phyloP scores from a whole-genome alignment of 305 asterid genomes.

The Withania somnifera region DNA sequence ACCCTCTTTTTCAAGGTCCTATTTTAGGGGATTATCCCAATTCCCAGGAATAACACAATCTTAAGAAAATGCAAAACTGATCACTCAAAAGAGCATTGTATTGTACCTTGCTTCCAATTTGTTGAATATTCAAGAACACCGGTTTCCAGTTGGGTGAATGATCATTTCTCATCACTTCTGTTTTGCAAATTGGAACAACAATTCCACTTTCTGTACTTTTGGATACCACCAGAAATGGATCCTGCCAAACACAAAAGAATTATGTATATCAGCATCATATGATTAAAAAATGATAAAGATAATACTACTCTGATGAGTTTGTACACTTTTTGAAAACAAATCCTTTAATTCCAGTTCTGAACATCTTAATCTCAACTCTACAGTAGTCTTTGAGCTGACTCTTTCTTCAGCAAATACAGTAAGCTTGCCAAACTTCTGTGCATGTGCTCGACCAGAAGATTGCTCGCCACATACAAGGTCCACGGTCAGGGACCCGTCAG shows the following conservation, averaged over 20 bases:
- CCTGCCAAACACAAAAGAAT: constrained; percentile 46
- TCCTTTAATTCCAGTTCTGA: constrained; percentile 85
- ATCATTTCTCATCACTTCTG: constrained; percentile 84
- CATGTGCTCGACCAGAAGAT: constrained; percentile 32
- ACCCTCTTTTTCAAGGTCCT: not conserved
- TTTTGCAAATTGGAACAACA: constrained; percentile 80
- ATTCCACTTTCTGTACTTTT: constrained; percentile 63
- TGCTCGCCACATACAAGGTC: constrained; percentile 45
- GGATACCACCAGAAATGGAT: constrained; percentile 82
- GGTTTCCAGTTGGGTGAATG: constrained; percentile 81
- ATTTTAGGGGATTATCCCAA: not conserved
- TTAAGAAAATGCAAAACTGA: not conserved
- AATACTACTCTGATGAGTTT: constrained; percentile 11
- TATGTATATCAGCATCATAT: constrained; percentile 17
- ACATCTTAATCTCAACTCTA: constrained; percentile 73
- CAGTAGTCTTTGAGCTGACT: constrained; percentile 66
- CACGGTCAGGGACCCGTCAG: constrained; percentile 45
- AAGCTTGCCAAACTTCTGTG: constrained; percentile 54
- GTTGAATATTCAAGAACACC: constrained; percentile 66
- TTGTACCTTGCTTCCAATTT: constrained; percentile 94
- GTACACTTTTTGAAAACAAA: constrained; percentile 89
- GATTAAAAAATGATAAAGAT: constrained; percentile 9
- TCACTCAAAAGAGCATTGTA: not conserved
- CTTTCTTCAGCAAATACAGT: constrained; percentile 75
- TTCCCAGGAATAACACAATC: not conserved